Conservation (phyloP, 805 yeast genomes). For the Candida berthetii region DNA sequence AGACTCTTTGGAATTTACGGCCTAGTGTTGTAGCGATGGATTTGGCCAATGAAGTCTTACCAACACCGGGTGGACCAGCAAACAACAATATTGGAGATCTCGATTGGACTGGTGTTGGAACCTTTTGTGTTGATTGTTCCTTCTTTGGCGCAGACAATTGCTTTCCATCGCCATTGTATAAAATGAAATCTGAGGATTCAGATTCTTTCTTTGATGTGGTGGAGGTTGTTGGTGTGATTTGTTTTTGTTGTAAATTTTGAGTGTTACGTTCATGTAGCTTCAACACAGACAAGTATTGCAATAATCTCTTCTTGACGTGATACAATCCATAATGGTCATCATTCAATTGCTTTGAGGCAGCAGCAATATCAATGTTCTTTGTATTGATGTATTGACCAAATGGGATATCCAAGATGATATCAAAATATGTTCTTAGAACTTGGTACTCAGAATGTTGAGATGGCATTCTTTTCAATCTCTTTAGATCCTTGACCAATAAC, state of each 20-base stretch:
- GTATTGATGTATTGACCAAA: conserved; percentile 32
- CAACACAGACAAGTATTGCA: conserved; percentile 76
- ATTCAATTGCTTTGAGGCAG: conserved; percentile 54
- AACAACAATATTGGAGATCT: conserved; percentile 73
- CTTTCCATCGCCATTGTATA: background rate
- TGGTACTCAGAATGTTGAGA: conserved; percentile 60
- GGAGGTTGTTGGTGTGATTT: background rate
- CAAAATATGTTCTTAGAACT: conserved; percentile 57
- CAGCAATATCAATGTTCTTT: conserved; percentile 36
- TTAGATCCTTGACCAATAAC: conserved; percentile 41
- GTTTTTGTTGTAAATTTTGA: conserved; percentile 4
- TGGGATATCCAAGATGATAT: conserved; percentile 59
- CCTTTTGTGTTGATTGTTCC: conserved; percentile 2
- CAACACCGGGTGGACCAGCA: conserved; percentile 94
- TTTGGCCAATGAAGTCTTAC: conserved; percentile 82
- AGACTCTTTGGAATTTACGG: conserved; percentile 70
- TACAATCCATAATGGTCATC: conserved; percentile 76
- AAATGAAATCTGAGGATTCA: background rate
- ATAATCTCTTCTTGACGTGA: conserved; percentile 64
- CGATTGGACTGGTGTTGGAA: conserved; percentile 4
- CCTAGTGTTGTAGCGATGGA: conserved; percentile 73
- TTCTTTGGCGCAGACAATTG: background rate
- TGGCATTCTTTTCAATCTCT: conserved; percentile 43
- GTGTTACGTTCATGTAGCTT: conserved; percentile 36
- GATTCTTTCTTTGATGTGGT: background rate